These are phyloP conservation scores for Tetrapyrgos nigripes DNA, from an alignment of 1,284 basidiomycete species.

Conservation along the genomic window DNA sequence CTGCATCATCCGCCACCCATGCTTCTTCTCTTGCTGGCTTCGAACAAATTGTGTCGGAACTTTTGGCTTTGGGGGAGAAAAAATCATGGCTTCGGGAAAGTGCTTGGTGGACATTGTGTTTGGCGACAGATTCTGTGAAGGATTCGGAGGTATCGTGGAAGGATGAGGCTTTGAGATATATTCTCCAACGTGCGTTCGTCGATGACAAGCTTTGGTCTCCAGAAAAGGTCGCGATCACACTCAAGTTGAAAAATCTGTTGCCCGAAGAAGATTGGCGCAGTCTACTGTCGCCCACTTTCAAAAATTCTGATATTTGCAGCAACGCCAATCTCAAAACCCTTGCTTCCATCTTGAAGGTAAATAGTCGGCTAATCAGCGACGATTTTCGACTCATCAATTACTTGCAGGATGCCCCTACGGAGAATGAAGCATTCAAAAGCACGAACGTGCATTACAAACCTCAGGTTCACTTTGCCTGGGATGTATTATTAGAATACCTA, in stretches of 20 bases:
- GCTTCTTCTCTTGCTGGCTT: slow-evolving; percentile 69
- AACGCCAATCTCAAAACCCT: slow-evolving; percentile 75
- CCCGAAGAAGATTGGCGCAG: slow-evolving; percentile 75
- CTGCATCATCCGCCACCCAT: slow-evolving; percentile 56
- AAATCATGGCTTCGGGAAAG: slow-evolving; percentile 95
- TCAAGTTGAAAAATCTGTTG: slow-evolving; percentile 69
- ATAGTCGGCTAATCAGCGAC: slow-evolving; percentile 13
- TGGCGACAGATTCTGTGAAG: slow-evolving; percentile 68
- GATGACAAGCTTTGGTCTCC: slow-evolving; percentile 77
- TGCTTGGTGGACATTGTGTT: slow-evolving; percentile 84
- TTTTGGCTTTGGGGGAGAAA: slow-evolving; percentile 77
- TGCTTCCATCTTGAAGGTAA: slow-evolving; percentile 84
- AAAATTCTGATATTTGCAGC: slow-evolving; percentile 70
- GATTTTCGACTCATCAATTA: slow-evolving; percentile 47
- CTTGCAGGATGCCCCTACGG: slow-evolving; percentile 57
- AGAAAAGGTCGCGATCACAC: slow-evolving; percentile 86
- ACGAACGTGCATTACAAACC: slow-evolving; percentile 83
- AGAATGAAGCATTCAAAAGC: slow-evolving; percentile 49
- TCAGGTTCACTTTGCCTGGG: slow-evolving; percentile 94
- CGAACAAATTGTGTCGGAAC: slow-evolving; percentile 64
- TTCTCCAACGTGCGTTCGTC: slow-evolving; percentile 60
- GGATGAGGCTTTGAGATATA: slow-evolving; percentile 61
- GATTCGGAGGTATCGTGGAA: slow-evolving; percentile 74
- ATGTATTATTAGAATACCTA: slow-evolving; percentile 79
- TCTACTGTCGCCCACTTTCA: slow-evolving; percentile 81